phyloP scores from a whole-genome alignment of 306 rosid genomes.

The Hylodesmum podocarpum region DNA sequence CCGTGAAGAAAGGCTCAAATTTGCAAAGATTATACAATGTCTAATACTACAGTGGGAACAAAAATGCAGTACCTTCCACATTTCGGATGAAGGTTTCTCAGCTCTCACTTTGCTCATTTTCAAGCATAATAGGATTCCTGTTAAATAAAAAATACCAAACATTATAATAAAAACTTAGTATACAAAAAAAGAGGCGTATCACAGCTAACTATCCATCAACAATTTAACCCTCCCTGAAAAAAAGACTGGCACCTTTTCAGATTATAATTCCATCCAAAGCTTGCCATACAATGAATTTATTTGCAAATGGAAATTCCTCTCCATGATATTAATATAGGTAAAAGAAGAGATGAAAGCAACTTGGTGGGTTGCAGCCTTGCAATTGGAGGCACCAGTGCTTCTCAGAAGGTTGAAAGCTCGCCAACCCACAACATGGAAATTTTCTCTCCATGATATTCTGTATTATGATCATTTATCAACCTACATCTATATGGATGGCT shows the following conservation, averaged over 20 bases:
- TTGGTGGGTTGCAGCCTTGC: background rate
- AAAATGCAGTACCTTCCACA: constrained; percentile 67
- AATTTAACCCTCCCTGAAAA: background rate
- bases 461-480: background rate
- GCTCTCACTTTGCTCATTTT: constrained; percentile 92
- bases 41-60: constrained; percentile 9
- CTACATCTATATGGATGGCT: background rate
- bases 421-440: background rate
- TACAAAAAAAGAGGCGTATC: constrained; percentile 13
- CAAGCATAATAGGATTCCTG: constrained; percentile 77
- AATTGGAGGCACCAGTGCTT: background rate
- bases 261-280: constrained; percentile 1
- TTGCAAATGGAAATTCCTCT: background rate
- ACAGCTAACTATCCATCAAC: background rate
- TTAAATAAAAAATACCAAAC: background rate
- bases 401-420: background rate
- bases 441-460: background rate
- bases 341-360: background rate
- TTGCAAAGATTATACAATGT: background rate
- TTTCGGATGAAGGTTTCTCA: constrained; percentile 84
- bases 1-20: background rate
- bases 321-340: background rate
- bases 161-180: constrained; percentile 1
- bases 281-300: background rate
- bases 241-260: background rate